Base-by-base conservation (phyloP, 2,329 filamentous ascomycete genomes). In the Amesomyces nigricolor region DNA sequence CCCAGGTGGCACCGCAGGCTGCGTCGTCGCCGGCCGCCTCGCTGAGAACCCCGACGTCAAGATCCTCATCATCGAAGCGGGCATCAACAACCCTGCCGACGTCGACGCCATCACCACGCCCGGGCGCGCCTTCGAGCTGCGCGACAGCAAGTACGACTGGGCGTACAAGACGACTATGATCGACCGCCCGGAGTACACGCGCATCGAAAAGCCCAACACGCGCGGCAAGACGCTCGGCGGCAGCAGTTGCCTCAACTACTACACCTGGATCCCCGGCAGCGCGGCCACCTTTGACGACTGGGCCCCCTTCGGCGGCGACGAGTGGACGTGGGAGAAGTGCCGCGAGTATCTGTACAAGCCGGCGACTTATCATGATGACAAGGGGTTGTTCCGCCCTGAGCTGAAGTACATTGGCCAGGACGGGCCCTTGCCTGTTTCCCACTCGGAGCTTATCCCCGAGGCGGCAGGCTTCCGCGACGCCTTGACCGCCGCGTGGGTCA, bases 31-130 rank as follows among this genome's bases (percentile, higher is more conserved):
- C 3, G 62, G 61, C 14, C 64, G 72, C 2, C 64, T 74, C 0
- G 55, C 53, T 19, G 67, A 70, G 9, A 61, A 68, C n/a, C 61
- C 65, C 17, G 64, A 61, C 2, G 62, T 57, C 40, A 62, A 60
- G 4, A 71, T 75, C 13, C 71, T 71, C 19, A 66, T 74, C 4
- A 61, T 75, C 32, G 72, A 75, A 58, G 72, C 71, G 1, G 72
- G 72, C 3, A 57, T 54, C 2, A 68, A 69, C 47, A 65, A 68
- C 46, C 67, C 73, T 56, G 57, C 30, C 32, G 46, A 47, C 46
- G 13, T 47, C 4, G 46, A 47, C 17, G 46, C 46, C 46, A 47
- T 47, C 46, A 47, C 46, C 5, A 47, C 46, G 17, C 46, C 46
- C 2, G 46, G 30, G 1, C 46, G 46, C 16, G 38, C 52, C 37